Percentiles rank a stretch among this genome's conserved stretches.
Conservation (phyloP, 192 early-diverging fungal species). For the Phlyctochytrium planicorne region DNA sequence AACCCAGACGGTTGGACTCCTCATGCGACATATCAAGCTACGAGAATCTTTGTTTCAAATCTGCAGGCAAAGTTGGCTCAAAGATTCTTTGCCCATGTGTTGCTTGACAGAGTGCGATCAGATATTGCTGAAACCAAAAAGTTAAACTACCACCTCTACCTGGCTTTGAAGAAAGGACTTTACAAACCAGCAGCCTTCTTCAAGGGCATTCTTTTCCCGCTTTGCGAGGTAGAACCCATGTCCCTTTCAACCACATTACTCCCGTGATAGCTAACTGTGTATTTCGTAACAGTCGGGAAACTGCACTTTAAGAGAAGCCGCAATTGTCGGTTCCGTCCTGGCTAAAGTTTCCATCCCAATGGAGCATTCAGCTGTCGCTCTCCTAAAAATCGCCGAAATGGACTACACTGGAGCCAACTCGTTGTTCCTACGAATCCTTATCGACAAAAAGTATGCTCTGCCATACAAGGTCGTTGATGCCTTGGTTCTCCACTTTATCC, state of each 20-base stretch:
- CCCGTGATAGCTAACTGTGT: background rate
- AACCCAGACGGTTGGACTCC: conserved; percentile 91
- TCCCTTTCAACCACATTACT: background rate
- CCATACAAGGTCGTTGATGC: conserved; percentile 96
- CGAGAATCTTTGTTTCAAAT: conserved; percentile 95
- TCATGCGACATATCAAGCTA: conserved; percentile 95
- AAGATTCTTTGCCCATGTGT: conserved; percentile 83
- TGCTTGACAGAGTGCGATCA: conserved; percentile 89
- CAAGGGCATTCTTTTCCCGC: conserved; percentile 93
- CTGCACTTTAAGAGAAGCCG: conserved; percentile 95
- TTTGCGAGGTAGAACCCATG: conserved; percentile 69
- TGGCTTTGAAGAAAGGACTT: conserved; percentile 93
- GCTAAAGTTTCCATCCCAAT: conserved; percentile 92
- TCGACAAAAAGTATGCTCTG: conserved; percentile 98
- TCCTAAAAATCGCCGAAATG: conserved; percentile 95
- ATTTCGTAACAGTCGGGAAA: conserved; percentile 44
- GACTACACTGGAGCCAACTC: conserved; percentile 93
- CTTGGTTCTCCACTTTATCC: conserved; percentile 92
- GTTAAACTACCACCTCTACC: conserved; percentile 95
- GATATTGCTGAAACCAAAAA: conserved; percentile 98
- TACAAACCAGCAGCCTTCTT: conserved; percentile 98
- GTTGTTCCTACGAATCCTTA: conserved; percentile 90
- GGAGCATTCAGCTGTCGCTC: conserved; percentile 90
- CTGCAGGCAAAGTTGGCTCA: conserved; percentile 91
- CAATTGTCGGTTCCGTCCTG: conserved; percentile 89